Conservation (phyloP, 179 eudicot species). For the Silene noctiflora region DNA sequence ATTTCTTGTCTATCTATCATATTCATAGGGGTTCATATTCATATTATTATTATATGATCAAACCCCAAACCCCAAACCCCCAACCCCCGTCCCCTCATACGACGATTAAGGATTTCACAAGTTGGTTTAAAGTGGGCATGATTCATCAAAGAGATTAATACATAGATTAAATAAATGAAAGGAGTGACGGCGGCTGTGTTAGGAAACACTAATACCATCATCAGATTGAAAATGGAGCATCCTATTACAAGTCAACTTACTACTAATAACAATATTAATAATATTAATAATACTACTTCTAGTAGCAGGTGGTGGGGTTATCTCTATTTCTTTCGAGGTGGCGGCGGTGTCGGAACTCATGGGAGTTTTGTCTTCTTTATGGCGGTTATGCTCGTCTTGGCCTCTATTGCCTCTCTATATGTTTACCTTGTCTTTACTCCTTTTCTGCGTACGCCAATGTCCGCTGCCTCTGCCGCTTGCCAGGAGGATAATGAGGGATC, state of each 20-base stretch:
- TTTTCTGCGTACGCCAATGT: conserved; percentile 32
- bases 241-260: background rate
- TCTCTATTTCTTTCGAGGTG: background rate
- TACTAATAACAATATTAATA: background rate
- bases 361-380: conserved; percentile 36
- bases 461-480: conserved; percentile 35
- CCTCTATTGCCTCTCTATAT: conserved; percentile 50
- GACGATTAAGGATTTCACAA: no score
- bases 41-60: no score
- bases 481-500: conserved; percentile 72
- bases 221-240: conserved; percentile 12
- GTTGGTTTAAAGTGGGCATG: no score
- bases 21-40: no score
- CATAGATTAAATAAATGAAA: background rate
- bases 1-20: no score
- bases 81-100: no score
- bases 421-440: conserved; percentile 56
- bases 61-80: no score
- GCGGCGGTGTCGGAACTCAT: background rate
- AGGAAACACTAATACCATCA: background rate
- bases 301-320: background rate
- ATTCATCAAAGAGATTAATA: background rate
- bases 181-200: background rate
- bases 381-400: conserved; percentile 39
- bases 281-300: background rate